Evolutionary conservation across 352 stramenopile species (phyloP).

Genomic region (Phytopythium aichiense): DNA sequence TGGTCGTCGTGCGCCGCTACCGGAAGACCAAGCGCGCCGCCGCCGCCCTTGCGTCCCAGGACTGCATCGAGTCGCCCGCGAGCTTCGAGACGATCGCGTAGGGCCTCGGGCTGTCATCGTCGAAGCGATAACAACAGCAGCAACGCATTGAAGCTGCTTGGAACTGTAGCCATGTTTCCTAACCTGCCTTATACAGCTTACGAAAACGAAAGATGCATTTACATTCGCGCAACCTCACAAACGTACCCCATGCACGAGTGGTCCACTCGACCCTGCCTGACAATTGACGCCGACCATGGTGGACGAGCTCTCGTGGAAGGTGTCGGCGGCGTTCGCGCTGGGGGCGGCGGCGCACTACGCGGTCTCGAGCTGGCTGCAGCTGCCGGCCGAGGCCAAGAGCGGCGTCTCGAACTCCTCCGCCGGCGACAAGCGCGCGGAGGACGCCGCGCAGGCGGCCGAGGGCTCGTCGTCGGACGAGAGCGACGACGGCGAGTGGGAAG

Average conservation of each 20-base stretch:
- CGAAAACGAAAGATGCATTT: background rate
- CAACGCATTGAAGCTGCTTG: background rate
- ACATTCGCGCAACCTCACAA: background rate
- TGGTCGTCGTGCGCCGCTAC: slow-evolving; percentile 3
- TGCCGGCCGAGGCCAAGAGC: background rate
- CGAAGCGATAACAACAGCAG: background rate
- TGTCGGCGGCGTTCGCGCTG: slow-evolving; percentile 66
- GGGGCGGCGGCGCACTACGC: slow-evolving; percentile 66
- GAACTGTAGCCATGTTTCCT: background rate
- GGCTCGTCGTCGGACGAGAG: slow-evolving; percentile 29
- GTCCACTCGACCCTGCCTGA: background rate
- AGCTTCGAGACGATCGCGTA: slow-evolving; percentile 2
- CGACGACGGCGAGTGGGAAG: slow-evolving; percentile 63
- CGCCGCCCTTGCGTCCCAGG: background rate
- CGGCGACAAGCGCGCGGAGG: background rate
- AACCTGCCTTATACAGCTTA: background rate
- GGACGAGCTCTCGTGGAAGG: slow-evolving; percentile 79
- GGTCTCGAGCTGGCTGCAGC: slow-evolving; percentile 31
- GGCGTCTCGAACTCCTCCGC: background rate
- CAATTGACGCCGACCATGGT: slow-evolving; percentile 8
- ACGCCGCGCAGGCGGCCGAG: background rate
- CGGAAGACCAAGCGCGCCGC: background rate
- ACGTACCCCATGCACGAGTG: background rate
- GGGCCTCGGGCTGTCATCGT: no score
- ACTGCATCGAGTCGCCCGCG: background rate